Base-by-base conservation (phyloP, 1,284 basidiomycete species). In the Cryptococcus floricola region DNA sequence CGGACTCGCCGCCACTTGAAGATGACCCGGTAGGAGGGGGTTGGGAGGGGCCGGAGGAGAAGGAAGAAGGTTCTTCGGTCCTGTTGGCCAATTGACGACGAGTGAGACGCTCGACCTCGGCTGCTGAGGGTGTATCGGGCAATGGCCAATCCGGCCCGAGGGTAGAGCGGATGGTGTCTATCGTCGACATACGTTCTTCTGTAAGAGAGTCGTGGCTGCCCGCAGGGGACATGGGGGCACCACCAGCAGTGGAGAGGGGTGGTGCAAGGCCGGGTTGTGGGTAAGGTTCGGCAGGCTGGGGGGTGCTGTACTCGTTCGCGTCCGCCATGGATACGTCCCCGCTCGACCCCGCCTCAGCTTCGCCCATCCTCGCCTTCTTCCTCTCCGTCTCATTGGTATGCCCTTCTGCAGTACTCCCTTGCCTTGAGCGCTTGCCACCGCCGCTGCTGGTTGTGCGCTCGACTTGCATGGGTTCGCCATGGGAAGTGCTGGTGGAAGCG, bases 121-220 rank as follows among this genome's bases (percentile, higher is more conserved):
- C 31, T n/a, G 44, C 49, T 19, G 50, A 46, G 3, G 56, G 14
- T 23, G 56, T 42, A 10, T 53, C 46, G n/a, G 51, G 31, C n/a
- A 46, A 28, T 18, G 59, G 59, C 64, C 62, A 64, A 13, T 67
- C 66, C 13, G 67, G 56, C 2, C 68, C 69, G 1, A 67, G 48
- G 19, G 65, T 52, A 14, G 70, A 59, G 12, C 59, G 52, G 13
- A 71, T 63, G 19, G 71, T 62, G 39, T 69, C 54, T 23, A 73
- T 28, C 16, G 70, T 57, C 38, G 65, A 61, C 2, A 68, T 50
- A 13, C 70, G 59, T 28, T 71, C 70, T 44, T 62, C 58, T 19
- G 64, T 49, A 5, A 70, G 51, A 19, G 69, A 67, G 52, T 73
- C 71, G 1, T 62, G 14, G 41, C 23, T 23, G 6, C 52, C 47